Percentiles rank a stretch among this genome's conserved stretches.
These are phyloP conservation scores for Yarrowia galli DNA, from an alignment of 1,139 yeast species.

Conservation along the genomic window DNA sequence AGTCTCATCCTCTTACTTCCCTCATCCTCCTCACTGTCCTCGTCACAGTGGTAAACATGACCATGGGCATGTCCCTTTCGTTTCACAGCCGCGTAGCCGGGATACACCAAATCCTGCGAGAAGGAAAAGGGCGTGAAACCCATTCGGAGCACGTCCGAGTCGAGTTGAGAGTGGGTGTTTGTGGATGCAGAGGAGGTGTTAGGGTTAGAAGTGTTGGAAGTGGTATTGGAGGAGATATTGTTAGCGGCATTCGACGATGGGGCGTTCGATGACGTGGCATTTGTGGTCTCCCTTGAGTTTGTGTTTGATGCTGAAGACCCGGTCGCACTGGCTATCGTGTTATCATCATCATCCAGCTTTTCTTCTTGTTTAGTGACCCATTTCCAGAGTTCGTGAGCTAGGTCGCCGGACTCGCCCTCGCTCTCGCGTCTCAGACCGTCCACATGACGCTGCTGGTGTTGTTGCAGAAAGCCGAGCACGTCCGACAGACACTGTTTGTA, in stretches of 20 bases:
- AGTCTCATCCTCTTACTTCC: conserved; percentile 26
- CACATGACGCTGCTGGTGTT: conserved; percentile 39
- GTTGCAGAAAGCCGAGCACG: conserved; percentile 41
- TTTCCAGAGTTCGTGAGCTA: conserved; percentile 35
- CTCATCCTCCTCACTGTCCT: conserved; percentile 33
- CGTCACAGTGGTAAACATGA: conserved; percentile 20
- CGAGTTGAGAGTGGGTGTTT: not conserved
- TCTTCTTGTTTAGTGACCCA: conserved; percentile 29
- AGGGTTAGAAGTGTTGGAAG: not conserved
- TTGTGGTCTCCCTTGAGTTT: not conserved
- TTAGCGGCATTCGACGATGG: too few relatives aligned
- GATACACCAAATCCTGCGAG: conserved; percentile 21
- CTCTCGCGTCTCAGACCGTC: conserved; percentile 22
- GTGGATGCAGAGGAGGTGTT: not conserved
- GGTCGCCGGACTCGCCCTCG: conserved; percentile 24
- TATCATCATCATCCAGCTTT: conserved; percentile 4
- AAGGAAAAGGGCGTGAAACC: conserved; percentile 10
- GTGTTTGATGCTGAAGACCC: not conserved
- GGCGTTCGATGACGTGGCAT: not conserved
- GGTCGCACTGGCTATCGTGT: too few relatives aligned
- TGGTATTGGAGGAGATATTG: too few relatives aligned
- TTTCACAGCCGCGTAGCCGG: conserved; percentile 24
- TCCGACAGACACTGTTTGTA: conserved; percentile 44
- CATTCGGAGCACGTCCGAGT: not conserved
- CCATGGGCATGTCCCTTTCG: conserved; percentile 25